Base-by-base conservation (phyloP, 83 land plant species). In the Picea abies region DNA sequence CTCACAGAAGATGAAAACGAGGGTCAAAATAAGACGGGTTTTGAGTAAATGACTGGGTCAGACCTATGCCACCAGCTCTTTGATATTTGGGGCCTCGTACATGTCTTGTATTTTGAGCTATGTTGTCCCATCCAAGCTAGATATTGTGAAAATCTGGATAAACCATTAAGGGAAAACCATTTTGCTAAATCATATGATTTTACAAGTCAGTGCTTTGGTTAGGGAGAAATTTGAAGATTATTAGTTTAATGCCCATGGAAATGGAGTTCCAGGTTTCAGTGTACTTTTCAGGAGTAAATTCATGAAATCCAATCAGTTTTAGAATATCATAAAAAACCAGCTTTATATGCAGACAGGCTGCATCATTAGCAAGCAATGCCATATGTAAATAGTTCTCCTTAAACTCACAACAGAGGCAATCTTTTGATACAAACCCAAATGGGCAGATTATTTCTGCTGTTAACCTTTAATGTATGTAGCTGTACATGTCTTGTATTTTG, bases 1-100 rank as follows among this genome's bases (percentile, higher is more conserved):
- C 83, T 88, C 89, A 78, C 87, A 85, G 81, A 88, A 82, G 84
- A 84, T 84, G 87, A 88, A 81, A 84, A 88, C 76, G 41, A 85
- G 88, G 75, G 79, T 88, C 3, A 82, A 83, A 79, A 83, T 14
- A 47, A 75, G 23, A 22, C 23, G 60, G 22, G 23, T 11, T 75
- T n/a, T 25, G 14, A 47, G 5, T 11, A 22, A 75, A 47, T 47
- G 78, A 75, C 12, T 15, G 0, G 16, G 25, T 75, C 23, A 47
- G 17, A 25, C n/a, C 9, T 3, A 75, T 47, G 14, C 29, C 25
- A 47, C 60, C 25, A 49, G 23, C 25, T n/a, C 60, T 75, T 22
- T 47, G 26, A 15, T 41, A 75, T 39, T 44, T 23, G 14, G 78
- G 78, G 49, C 14, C 14, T 75, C 16, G 78, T 75, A 14, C n/a